Conservation (phyloP, 2,329 filamentous ascomycete genomes). For the Monosporascus sp. region DNA sequence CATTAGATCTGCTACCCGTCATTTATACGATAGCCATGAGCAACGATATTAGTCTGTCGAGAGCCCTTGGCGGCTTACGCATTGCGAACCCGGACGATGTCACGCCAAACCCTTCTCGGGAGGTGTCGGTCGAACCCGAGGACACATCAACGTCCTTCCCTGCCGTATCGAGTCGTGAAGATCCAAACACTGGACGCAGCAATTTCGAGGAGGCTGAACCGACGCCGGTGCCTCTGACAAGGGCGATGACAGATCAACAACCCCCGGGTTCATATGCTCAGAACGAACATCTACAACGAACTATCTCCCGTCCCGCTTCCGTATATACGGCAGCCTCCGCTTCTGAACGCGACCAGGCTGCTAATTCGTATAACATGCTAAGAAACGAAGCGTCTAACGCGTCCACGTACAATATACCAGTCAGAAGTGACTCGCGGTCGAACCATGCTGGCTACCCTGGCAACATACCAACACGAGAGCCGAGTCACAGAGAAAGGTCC, state of each 20-base stretch:
- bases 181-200: slow-evolving; percentile 12
- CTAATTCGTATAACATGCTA: slow-evolving; percentile 36
- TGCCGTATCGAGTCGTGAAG: slow-evolving; percentile 16
- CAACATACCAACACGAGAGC: slow-evolving; percentile 60
- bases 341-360: slow-evolving; percentile 28
- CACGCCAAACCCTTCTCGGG: slow-evolving; percentile 27
- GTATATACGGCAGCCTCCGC: slow-evolving; percentile 23
- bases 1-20: not conserved
- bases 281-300: slow-evolving; percentile 17
- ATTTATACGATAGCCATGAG: slow-evolving; percentile 55
- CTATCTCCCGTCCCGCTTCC: slow-evolving; percentile 27
- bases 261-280: slow-evolving; percentile 17
- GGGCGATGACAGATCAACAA: slow-evolving; percentile 17
- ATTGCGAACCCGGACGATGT: slow-evolving; percentile 93
- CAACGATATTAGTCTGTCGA: slow-evolving; percentile 86
- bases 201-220: slow-evolving; percentile 15
- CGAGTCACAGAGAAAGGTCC: slow-evolving; percentile 61
- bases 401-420: slow-evolving; percentile 48
- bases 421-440: slow-evolving; percentile 59
- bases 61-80: slow-evolving; percentile 86
- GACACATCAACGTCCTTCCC: slow-evolving; percentile 12
- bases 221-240: slow-evolving; percentile 14
- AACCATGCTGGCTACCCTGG: slow-evolving; percentile 51
- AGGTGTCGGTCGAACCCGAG: slow-evolving; percentile 27
- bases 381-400: slow-evolving; percentile 54